Percentiles rank a stretch among this genome's conserved stretches.
phyloP scores from a whole-genome alignment of 2,329 filamentous ascomycete species.

The Talaromyces sp. region DNA sequence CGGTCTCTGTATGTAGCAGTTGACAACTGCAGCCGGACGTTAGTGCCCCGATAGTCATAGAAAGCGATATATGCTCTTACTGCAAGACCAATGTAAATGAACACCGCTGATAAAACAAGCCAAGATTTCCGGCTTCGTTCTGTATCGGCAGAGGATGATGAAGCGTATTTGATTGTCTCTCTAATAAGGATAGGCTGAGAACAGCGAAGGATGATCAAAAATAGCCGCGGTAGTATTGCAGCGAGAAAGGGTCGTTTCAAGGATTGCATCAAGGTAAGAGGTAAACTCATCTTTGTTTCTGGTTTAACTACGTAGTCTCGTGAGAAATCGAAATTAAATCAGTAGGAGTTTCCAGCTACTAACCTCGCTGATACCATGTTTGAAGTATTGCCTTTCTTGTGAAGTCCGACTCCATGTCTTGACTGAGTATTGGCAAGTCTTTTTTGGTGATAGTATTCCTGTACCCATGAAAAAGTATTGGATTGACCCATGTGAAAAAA shows the following conservation, averaged over 20 bases:
- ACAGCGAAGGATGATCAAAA: constrained; percentile 30
- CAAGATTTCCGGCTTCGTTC: constrained; percentile 36
- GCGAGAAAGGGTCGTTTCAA: constrained; percentile 20
- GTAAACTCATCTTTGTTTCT: constrained; percentile 5
- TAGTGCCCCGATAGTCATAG: background rate
- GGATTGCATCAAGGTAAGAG: background rate
- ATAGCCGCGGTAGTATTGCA: constrained; percentile 26
- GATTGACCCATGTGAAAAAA: constrained; percentile 5
- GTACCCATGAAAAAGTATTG: constrained; percentile 1
- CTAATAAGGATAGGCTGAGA: constrained; percentile 34
- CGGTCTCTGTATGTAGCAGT: constrained; percentile 37
- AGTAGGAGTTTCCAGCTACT: background rate
- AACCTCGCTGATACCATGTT: constrained; percentile 3
- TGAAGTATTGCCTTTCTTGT: constrained; percentile 1
- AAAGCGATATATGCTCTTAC: background rate
- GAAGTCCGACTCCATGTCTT: background rate
- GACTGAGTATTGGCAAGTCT: background rate
- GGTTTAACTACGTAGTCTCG: constrained; percentile 1
- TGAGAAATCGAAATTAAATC: background rate
- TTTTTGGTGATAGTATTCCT: background rate
- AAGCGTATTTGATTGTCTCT: constrained; percentile 28
- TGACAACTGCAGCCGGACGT: constrained; percentile 20
- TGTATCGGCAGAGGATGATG: constrained; percentile 18
- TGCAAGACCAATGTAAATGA: constrained; percentile 35
- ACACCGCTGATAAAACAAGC: constrained; percentile 37